Conservation (phyloP, 2,329 filamentous ascomycete genomes). For the Lojkania enalia region DNA sequence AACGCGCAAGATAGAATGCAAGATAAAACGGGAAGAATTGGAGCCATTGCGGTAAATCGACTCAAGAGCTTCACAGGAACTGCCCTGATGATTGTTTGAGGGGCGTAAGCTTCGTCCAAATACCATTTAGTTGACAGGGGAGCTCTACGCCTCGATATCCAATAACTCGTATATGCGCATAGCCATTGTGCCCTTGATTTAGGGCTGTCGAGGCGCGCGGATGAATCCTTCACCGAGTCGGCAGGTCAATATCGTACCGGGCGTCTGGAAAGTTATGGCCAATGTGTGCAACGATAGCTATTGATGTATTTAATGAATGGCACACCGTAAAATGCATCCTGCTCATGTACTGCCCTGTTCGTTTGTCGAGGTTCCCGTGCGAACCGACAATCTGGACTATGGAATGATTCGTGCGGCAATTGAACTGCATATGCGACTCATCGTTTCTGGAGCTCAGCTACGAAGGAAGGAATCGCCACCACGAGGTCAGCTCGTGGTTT, state of each 20-base stretch:
- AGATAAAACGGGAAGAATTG: conserved; percentile 10
- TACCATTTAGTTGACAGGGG: background rate
- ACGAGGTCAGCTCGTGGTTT: no score
- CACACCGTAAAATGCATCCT: no score
- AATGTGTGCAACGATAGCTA: background rate
- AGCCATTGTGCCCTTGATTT: conserved; percentile 11
- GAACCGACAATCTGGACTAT: no score
- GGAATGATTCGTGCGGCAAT: background rate
- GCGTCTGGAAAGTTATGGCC: conserved; percentile 5
- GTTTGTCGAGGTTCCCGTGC: no score
- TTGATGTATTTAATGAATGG: no score
- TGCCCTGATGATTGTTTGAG: background rate
- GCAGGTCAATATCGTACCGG: conserved; percentile 13
- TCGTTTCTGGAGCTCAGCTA: no score
- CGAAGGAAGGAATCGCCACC: no score
- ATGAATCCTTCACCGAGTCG: conserved; percentile 6
- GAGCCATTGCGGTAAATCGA: conserved; percentile 19
- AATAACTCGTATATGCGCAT: conserved; percentile 11
- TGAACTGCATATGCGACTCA: background rate
- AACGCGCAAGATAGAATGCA: conserved; percentile 12
- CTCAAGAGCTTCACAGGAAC: background rate
- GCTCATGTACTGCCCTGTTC: no score
- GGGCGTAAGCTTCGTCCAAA: background rate
- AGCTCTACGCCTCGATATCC: conserved; percentile 8
- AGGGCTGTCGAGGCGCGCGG: conserved; percentile 12